phyloP scores from a whole-genome alignment of 2,329 filamentous ascomycete species.

The Fusarium gaditjirri region DNA sequence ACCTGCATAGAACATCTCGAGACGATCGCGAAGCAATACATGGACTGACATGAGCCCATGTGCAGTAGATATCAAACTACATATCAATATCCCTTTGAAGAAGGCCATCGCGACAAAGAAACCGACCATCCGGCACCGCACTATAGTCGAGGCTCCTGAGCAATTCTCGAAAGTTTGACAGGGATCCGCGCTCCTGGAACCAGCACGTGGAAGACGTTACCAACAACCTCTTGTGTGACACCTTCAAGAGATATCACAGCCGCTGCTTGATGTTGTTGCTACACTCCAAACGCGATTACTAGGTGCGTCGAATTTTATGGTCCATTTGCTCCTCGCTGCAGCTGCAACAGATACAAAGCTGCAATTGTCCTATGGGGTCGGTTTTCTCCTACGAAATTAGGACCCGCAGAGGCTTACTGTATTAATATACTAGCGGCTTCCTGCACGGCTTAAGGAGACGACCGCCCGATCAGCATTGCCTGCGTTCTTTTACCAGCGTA shows the following conservation, averaged over 20 bases:
- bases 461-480: slow-evolving; percentile 9
- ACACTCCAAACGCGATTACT: neutral
- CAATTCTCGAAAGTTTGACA: slow-evolving; percentile 34
- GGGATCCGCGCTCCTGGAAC: slow-evolving; percentile 40
- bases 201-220: slow-evolving; percentile 41
- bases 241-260: slow-evolving; percentile 8
- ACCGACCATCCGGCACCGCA: slow-evolving; percentile 14
- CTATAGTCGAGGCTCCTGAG: slow-evolving; percentile 20
- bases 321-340: neutral
- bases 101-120: slow-evolving; percentile 26
- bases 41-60: slow-evolving; percentile 35
- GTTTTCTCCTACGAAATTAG: slow-evolving; percentile 33
- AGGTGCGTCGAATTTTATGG: slow-evolving; percentile 20
- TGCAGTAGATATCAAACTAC: slow-evolving; percentile 25
- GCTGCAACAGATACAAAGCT: slow-evolving; percentile 2
- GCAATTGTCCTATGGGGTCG: slow-evolving; percentile 19
- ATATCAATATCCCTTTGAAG: slow-evolving; percentile 19
- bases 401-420: slow-evolving; percentile 37
- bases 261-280: neutral
- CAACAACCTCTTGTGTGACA: slow-evolving; percentile 23
- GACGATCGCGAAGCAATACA: slow-evolving; percentile 25
- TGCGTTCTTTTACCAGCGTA: neutral
- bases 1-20: slow-evolving; percentile 26
- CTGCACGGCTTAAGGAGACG: slow-evolving; percentile 14
- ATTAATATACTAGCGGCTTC: slow-evolving; percentile 25